Evolutionary conservation across 305 asterid species (phyloP), one percentile per base, ranked within the genome.

Genomic region (Lippia alba): DNA sequence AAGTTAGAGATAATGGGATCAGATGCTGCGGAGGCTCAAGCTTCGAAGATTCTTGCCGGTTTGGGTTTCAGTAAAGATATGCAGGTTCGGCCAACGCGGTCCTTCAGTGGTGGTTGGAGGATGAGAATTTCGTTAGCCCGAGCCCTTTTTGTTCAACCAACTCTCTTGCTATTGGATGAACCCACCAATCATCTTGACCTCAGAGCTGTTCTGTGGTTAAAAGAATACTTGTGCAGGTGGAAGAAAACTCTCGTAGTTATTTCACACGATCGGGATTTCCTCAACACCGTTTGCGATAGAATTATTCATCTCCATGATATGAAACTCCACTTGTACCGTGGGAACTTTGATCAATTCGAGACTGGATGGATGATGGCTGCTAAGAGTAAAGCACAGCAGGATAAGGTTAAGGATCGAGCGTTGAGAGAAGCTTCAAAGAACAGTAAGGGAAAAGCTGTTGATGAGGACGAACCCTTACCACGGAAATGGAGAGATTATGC

Each of bases 51-150:
- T 76, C 92, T 90, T 61, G 89, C 92, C 48, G 96, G 96, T 9
- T 64, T 90, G 81, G 92, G 96, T 75, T 90, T 90, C 74, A 87
- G 91, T 20, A 86, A 88, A 77, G 87, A 78, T 61, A 90, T 90
- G 96, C 94, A 90, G 78, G 83, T 33, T 34, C 89, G 94, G 11
- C 76, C 87, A 5, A 90, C 94, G 40, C 76, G 44, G 72, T 90
- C 96, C 45, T 90, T 90, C 46, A 90, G 96, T 77, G 96, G 95
- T 67, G 96, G 96, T 62, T 90, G 96, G 95, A 90, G 96, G 69
- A 90, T 90, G 96, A 86, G 94, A 76, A 87, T 90, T 54, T 90
- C 96, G n/a, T 76, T 90, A 56, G 96, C 94, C 55, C 72, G 91
- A 71, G 96, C 94, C 53, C 94, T 90, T 53, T 90, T 90, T 73